A percentile compares a stretch with the other conserved stretches of the same genome.
Evolutionary conservation across 495 filamentous ascomycete species (phyloP).

Genomic region (Glonium stellatum): DNA sequence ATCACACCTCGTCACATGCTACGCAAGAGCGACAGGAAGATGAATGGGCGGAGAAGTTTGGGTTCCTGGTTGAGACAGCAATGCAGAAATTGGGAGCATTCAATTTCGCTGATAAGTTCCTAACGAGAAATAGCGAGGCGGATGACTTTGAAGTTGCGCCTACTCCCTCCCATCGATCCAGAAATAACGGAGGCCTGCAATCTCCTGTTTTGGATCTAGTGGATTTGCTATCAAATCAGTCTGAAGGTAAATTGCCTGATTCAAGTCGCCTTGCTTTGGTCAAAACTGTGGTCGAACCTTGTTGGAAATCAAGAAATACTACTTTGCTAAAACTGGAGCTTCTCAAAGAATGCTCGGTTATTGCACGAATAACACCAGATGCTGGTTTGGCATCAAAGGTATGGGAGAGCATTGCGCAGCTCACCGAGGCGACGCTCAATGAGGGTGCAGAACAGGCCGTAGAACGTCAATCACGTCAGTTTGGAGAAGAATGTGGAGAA

Average conservation of each 20-base stretch:
- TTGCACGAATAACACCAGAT: neutral
- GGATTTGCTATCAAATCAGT: constrained; percentile 18
- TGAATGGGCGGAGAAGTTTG: constrained; percentile 55
- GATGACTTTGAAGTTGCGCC: constrained; percentile 30
- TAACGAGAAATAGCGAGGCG: constrained; percentile 30
- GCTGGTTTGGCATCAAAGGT: constrained; percentile 9
- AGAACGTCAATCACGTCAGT: constrained; percentile 15
- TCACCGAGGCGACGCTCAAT: constrained; percentile 12
- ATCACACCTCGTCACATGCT: constrained; percentile 8
- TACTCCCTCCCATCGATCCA: constrained; percentile 34
- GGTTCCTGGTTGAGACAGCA: constrained; percentile 53
- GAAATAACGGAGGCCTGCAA: constrained; percentile 22
- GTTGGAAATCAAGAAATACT: constrained; percentile 16
- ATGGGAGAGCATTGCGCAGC: constrained; percentile 12
- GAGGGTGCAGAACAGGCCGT: constrained; percentile 6
- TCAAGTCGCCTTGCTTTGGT: constrained; percentile 9
- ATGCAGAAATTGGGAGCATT: constrained; percentile 61
- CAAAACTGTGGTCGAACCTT: constrained; percentile 19
- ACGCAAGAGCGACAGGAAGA: constrained; percentile 14
- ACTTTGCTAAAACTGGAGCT: constrained; percentile 19
- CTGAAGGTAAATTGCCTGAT: constrained; percentile 23
- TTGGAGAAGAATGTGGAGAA: constrained; percentile 25
- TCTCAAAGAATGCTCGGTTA: constrained; percentile 18
- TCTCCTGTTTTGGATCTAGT: constrained; percentile 32
- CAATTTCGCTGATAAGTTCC: constrained; percentile 72